A percentile compares a stretch with the other conserved stretches of the same genome.
Conservation (phyloP, 1,284 basidiomycete genomes). For the Cryptococcus hybrid region DNA sequence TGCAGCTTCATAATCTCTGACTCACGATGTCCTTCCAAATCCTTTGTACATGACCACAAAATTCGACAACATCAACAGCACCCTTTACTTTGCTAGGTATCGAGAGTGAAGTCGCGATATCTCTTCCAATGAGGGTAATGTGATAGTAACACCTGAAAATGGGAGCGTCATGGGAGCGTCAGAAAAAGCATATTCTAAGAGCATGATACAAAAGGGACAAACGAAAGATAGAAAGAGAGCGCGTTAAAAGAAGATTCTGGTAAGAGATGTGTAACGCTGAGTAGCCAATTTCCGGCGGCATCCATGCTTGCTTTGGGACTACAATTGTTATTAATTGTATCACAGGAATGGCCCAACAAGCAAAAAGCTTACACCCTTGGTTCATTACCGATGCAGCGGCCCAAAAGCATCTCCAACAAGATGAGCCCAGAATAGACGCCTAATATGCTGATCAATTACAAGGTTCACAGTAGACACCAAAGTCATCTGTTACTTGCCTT, state of each 20-base stretch:
- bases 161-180: too few relatives aligned
- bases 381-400: constrained; percentile 19
- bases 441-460: constrained; percentile 1
- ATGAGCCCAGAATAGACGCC: constrained; percentile 35
- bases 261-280: constrained; percentile 12
- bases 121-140: constrained; percentile 15
- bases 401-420: constrained; percentile 32
- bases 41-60: constrained; percentile 16
- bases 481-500: constrained; percentile 3
- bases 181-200: neutral
- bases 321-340: neutral
- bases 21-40: constrained; percentile 29
- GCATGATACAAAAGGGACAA: neutral
- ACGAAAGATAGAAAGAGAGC: constrained; percentile 25
- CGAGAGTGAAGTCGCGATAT: constrained; percentile 20
- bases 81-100: constrained; percentile 22
- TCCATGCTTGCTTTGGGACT: constrained; percentile 30
- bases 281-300: constrained; percentile 22
- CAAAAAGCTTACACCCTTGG: constrained; percentile 28
- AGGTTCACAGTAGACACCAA: too few relatives aligned
- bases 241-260: constrained; percentile 19
- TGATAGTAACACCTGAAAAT: constrained; percentile 18
- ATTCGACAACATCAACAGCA: constrained; percentile 19
- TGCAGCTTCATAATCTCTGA: too few relatives aligned
- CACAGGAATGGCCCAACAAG: neutral